phyloP scores from a whole-genome alignment of 148 eudicot genomes.

The Nepenthes mirabilis region DNA sequence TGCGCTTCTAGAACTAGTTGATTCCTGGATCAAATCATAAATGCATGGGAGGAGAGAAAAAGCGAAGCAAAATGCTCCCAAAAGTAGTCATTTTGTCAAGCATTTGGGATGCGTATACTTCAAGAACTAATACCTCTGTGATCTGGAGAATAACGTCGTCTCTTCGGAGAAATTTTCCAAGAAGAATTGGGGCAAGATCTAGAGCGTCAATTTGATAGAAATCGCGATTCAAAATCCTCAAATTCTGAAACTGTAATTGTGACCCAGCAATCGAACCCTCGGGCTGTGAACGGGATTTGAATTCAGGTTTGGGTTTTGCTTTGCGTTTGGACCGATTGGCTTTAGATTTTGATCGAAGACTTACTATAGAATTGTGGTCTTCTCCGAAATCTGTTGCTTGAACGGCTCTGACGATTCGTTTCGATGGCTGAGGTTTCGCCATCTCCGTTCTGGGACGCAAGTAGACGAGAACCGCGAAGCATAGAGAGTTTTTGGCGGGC shows the following conservation, averaged over 20 bases:
- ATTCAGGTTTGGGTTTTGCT: slow-evolving; percentile 15
- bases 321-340: not conserved
- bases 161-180: slow-evolving; percentile 67
- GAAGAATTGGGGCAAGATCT: slow-evolving; percentile 89
- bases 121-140: slow-evolving; percentile 49
- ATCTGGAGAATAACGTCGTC: slow-evolving; percentile 86
- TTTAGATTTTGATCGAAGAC: slow-evolving; percentile 12
- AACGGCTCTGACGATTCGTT: slow-evolving; percentile 5
- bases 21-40: too few relatives aligned
- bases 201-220: slow-evolving; percentile 77
- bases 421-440: slow-evolving; percentile 21
- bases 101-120: slow-evolving; percentile 9
- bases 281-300: slow-evolving; percentile 9
- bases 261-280: slow-evolving; percentile 11
- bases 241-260: slow-evolving; percentile 9
- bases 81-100: slow-evolving; percentile 24
- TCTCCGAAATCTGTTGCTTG: slow-evolving; percentile 1
- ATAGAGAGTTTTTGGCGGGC: too few relatives aligned
- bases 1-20: too few relatives aligned
- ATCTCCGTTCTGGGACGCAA: slow-evolving; percentile 1
- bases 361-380: slow-evolving; percentile 8
- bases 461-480: too few relatives aligned
- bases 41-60: not conserved
- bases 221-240: slow-evolving; percentile 25
- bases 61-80: not conserved